phyloP scores from a whole-genome alignment of 2,329 filamentous ascomycete species.

The Elsinoe ampelina region DNA sequence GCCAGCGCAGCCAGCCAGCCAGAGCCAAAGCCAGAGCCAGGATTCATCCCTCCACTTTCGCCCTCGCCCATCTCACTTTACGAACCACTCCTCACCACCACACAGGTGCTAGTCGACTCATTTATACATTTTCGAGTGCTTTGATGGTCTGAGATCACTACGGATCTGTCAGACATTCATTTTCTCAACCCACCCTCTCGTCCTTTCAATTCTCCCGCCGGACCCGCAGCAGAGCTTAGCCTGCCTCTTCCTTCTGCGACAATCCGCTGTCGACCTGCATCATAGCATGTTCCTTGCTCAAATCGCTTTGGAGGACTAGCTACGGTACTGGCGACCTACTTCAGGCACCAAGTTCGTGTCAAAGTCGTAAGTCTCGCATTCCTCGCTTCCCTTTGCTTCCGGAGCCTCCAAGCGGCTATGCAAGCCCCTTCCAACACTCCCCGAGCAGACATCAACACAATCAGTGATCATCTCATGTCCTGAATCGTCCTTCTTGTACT shows the following conservation, averaged over 20 bases:
- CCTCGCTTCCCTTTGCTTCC: constrained; percentile 11
- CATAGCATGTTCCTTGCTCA: constrained; percentile 1
- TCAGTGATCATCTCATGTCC: constrained; percentile 7
- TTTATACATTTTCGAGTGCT: constrained; percentile 2
- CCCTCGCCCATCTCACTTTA: constrained; percentile 4
- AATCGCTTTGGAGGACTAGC: neutral
- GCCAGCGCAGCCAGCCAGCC: constrained; percentile 3
- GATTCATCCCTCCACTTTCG: constrained; percentile 12
- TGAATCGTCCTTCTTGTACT: neutral
- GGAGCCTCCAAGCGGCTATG: constrained; percentile 5
- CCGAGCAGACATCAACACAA: constrained; percentile 5
- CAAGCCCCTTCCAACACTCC: constrained; percentile 7
- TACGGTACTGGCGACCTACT: constrained; percentile 12
- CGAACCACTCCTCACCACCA: neutral
- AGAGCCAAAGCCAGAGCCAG: constrained; percentile 4
- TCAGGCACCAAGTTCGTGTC: neutral
- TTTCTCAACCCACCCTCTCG: neutral
- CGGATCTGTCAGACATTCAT: neutral
- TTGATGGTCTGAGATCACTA: neutral
- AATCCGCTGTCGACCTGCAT: constrained; percentile 1
- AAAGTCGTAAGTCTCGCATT: constrained; percentile 10
- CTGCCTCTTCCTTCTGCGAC: constrained; percentile 7
- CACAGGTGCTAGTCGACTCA: constrained; percentile 2
- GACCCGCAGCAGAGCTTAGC: constrained; percentile 4
- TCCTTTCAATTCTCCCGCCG: neutral